Evolutionary conservation across 1,139 yeast species (phyloP), one percentile per base, ranked within the genome.

Genomic region (Scheffersomyces illinoinensis): DNA sequence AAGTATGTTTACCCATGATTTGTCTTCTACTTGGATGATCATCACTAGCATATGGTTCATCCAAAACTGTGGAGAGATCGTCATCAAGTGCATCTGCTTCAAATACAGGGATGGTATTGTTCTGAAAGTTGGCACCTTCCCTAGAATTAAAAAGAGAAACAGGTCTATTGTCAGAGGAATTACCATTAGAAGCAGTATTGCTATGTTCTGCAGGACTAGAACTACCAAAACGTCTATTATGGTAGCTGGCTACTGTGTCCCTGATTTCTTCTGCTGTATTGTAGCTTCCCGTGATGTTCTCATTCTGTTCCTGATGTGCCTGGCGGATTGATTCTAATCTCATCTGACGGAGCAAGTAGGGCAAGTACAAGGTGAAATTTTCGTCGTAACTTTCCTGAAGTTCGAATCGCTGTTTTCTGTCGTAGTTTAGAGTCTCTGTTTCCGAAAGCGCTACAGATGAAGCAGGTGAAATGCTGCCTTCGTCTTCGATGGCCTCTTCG

Each of bases 281-380:
- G 24, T 21, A 48, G 26, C 26, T 20, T 1, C 26, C 26, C n/a
- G 51, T 48, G 26, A 17, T 48, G 21, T 24, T 19, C n/a, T 21
- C 24, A 8, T 19, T 17, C 17, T 17, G 24, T 12, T 33, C 43
- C 17, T 10, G 43, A 7, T 33, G 43, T 33, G 43, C 43, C 10
- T 12, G 43, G 43, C 43, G 43, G 10, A 54, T 12, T 4, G 56
- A 39, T 17, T 64, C 63, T 17, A 70, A 23, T 49, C 81, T 62
- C 61, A 71, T 56, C 50, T 74, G 67, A 50, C 81, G 65, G 21
- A 77, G 55, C 8, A 79, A 62, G 64, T 66, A 81, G 1, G 85
- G 85, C 12, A 76, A 63, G 62, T 79, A 81, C 47, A 66, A 64
- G 26, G 77, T 73, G 62, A 76, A 79, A 60, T 81, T 81, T 20